These are phyloP conservation scores for Pichia paraexigua DNA, from an alignment of 805 yeast genomes.

Conservation along the genomic window DNA sequence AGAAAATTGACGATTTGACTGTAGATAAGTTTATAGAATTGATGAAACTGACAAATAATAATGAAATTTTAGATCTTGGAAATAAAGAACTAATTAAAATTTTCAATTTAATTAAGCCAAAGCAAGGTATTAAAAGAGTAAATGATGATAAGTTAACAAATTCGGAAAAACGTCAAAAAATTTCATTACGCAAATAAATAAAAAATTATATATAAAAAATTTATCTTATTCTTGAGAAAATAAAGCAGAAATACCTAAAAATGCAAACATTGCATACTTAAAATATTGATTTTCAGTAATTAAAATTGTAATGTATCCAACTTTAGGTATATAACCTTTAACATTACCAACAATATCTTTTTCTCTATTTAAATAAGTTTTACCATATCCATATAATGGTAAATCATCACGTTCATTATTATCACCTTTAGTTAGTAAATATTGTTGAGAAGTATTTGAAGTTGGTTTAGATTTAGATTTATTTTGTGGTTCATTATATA, in stretches of 20 bases:
- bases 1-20: conserved; percentile 2
- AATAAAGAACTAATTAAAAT: not conserved
- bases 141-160: not conserved
- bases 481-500: conserved; percentile 15
- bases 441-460: conserved; percentile 34
- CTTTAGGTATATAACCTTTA: conserved; percentile 80
- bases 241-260: conserved; percentile 64
- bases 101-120: not conserved
- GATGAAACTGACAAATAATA: conserved; percentile 5
- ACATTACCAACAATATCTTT: conserved; percentile 84
- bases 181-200: conserved; percentile 3
- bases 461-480: conserved; percentile 8
- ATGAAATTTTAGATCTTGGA: not conserved
- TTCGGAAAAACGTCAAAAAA: conserved; percentile 1
- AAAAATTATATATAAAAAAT: not conserved
- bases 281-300: conserved; percentile 83
- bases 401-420: conserved; percentile 90
- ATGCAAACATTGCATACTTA: conserved; percentile 68
- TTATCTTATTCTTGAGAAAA: conserved; percentile 42
- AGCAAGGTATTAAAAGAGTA: not conserved
- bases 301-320: conserved; percentile 88
- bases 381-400: conserved; percentile 70
- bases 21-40: conserved; percentile 10
- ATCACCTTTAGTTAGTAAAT: conserved; percentile 89
- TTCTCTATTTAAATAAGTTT: conserved; percentile 66